Evolutionary conservation across 2,329 filamentous ascomycete species (phyloP).

Genomic region (Fusarium mexicanum): DNA sequence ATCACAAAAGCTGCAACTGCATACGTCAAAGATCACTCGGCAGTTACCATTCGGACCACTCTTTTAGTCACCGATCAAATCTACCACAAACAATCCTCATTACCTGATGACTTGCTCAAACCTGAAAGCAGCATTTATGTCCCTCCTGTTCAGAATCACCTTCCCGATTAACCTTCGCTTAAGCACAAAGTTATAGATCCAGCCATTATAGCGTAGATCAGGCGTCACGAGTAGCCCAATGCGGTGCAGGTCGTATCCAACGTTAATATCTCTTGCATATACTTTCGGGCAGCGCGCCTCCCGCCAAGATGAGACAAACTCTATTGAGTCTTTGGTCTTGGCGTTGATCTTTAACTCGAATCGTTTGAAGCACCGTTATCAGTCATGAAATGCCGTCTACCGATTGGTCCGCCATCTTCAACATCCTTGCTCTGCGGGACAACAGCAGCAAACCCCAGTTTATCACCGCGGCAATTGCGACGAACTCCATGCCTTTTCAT

Average conservation of each 20-base stretch:
- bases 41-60: neutral
- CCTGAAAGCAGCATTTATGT: neutral
- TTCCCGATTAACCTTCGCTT: slow-evolving; percentile 3
- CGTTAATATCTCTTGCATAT: neutral
- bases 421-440: neutral
- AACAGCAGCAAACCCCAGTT: neutral
- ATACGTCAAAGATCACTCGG: neutral
- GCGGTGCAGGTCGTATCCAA: neutral
- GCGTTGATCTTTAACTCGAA: neutral
- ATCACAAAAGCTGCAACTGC: neutral
- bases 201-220: neutral
- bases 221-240: neutral
- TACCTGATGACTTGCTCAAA: neutral
- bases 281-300: neutral
- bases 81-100: neutral
- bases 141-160: neutral
- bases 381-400: neutral
- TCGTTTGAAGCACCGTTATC: neutral
- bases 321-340: neutral
- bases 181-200: neutral
- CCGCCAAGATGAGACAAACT: neutral
- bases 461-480: neutral
- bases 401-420: neutral
- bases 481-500: neutral
- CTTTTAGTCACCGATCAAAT: neutral